These are phyloP conservation scores for Fragaria nilgerrensis DNA, from an alignment of 306 rosid species.

Conservation along the genomic window DNA sequence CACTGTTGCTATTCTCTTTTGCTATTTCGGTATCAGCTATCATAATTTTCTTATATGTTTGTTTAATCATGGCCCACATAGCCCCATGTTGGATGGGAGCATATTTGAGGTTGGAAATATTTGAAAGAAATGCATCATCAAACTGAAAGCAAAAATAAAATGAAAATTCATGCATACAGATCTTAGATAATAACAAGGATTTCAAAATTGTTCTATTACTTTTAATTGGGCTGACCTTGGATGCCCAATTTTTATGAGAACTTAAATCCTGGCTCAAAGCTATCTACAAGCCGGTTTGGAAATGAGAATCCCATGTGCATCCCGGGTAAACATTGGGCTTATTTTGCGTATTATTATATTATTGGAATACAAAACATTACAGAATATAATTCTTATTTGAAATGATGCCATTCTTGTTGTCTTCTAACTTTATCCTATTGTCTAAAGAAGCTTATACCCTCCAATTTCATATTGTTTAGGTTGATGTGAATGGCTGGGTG, in stretches of 20 bases:
- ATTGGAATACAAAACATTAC: background rate
- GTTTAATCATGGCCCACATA: background rate
- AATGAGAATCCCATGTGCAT: background rate
- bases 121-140: background rate
- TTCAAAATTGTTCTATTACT: background rate
- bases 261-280: background rate
- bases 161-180: background rate
- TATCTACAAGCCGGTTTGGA: background rate
- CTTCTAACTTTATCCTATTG: background rate
- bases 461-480: conserved; percentile 37
- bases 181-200: background rate
- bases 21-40: background rate
- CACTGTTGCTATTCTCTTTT: background rate
- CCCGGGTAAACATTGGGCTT: background rate
- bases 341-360: background rate
- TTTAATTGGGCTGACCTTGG: background rate
- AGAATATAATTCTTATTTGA: background rate
- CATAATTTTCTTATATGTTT: background rate
- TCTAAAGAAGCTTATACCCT: background rate
- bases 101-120: conserved; percentile 5
- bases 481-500: conserved; percentile 51
- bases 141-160: background rate
- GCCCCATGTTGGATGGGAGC: background rate
- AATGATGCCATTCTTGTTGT: background rate
- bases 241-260: conserved; percentile 3